Evolutionary conservation across 306 rosid genomes (phyloP), one percentile per base, ranked within the genome.

Genomic region (Luffa acutangula): DNA sequence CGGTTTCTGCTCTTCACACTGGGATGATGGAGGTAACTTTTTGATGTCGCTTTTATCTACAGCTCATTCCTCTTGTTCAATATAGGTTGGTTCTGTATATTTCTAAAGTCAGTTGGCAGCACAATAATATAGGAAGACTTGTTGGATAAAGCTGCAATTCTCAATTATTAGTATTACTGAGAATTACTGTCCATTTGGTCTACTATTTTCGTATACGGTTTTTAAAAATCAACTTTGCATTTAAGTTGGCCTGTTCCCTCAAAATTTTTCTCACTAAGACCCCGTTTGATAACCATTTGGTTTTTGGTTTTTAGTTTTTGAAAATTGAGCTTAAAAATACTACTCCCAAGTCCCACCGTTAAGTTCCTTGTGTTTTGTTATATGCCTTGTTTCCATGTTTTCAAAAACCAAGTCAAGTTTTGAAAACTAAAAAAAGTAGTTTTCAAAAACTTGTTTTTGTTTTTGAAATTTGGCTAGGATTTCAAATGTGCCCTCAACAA

Each of bases 1-100:
- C 91, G 97, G 98, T 96, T 88, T 89, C 99, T 51, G 90, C 90
- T 42, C 83, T 96, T 86, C 99, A 96, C 89, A 90, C 98, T 9
- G 99, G 98, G 84, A 89, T 96, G 88, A 91, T 96, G 98, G 99
- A 96, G 97, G 98, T 93, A 80, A 83, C 69, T 43, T 79, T 45
- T 17, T 34, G 15, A 34, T 34, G 33, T 36, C 43, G 0, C 10
- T 49, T 51, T 74, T 74, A 73, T 48, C 13, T 52, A 52, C 25
- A 15, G 13, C 9, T 36, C 49, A 53, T 51, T 53, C 78, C 46
- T 52, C 36, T 33, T 51, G 31, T 4, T 25, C 9, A 33, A 48
- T 73, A 11, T 34, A 17, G 18, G 20, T 51, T 72, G 57, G 57
- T 51, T 74, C 45, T 6, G 43, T 49, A 31, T 31, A 31, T 49